A percentile compares a stretch with the other conserved stretches of the same genome.
phyloP scores from a whole-genome alignment of 352 stramenopile species.

The Pythium rhizo-oryzae region DNA sequence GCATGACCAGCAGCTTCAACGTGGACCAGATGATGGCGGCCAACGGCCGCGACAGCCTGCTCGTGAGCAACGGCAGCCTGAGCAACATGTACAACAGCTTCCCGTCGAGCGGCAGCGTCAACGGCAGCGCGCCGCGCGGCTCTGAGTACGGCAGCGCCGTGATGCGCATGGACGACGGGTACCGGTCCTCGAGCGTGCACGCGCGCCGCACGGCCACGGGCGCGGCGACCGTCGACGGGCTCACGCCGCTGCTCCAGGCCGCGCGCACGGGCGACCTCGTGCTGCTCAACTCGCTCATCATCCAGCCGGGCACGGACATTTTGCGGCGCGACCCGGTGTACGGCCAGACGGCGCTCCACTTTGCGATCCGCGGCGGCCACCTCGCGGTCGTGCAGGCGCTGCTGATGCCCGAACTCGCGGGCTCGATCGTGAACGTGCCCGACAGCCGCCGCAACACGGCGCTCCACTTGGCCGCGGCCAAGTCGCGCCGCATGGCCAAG shows the following conservation, averaged over 20 bases:
- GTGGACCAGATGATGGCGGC: slow-evolving; percentile 61
- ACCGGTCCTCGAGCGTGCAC: slow-evolving; percentile 36
- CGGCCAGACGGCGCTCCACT: slow-evolving; percentile 76
- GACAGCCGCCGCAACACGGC: slow-evolving; percentile 79
- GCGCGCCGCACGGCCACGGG: slow-evolving; percentile 35
- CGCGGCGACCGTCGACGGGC: slow-evolving; percentile 42
- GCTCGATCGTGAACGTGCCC: slow-evolving; percentile 60
- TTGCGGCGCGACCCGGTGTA: slow-evolving; percentile 67
- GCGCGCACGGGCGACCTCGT: slow-evolving; percentile 69
- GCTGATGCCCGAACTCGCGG: slow-evolving; percentile 56
- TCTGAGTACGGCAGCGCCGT: slow-evolving; percentile 69
- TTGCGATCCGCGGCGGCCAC: slow-evolving; percentile 78
- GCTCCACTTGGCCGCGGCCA: slow-evolving; percentile 72
- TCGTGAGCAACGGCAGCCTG: slow-evolving; percentile 22
- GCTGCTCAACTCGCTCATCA: slow-evolving; percentile 48
- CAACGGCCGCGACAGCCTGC: slow-evolving; percentile 57
- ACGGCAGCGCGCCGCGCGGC: slow-evolving; percentile 26
- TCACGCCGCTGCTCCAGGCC: slow-evolving; percentile 71
- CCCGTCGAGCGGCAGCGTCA: background rate
- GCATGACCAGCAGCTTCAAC: slow-evolving; percentile 59
- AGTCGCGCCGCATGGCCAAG: slow-evolving; percentile 83
- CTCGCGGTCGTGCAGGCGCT: slow-evolving; percentile 72
- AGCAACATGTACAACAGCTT: slow-evolving; percentile 10
- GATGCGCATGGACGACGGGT: slow-evolving; percentile 78
- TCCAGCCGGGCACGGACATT: slow-evolving; percentile 61